Base-by-base conservation (phyloP, 2,329 filamentous ascomycete genomes). In the Aspergillus intermedius region DNA sequence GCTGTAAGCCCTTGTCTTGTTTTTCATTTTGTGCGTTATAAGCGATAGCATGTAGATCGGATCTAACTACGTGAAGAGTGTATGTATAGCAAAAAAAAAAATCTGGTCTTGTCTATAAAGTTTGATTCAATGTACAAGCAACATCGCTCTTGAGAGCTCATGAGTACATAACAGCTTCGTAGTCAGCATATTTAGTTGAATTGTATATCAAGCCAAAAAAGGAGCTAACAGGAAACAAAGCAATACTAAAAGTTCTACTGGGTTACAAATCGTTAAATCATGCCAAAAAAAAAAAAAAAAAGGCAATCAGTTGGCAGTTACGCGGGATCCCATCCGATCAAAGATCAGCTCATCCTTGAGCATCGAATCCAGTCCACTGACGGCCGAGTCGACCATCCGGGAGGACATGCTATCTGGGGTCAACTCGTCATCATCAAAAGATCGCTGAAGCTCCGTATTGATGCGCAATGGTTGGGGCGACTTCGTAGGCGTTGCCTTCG, bases 371-470 rank as follows among this genome's bases (percentile, higher is more conserved):
- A 71, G 53, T 15, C 70, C 71, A n/a, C 60, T 62, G 43, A 75
- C 66, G 1, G 69, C 71, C 12, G 72, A 74, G 51, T 74, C 72
- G 5, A 72, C 60, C 54, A 75, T 61, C 22, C 72, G 68, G 21
- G 72, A 74, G 5, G 71, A 73, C 72, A 74, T 75, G 55, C 72
- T 74, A 50, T 75, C 73, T 0, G 72, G 72, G 4, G 72, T 74
- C 44, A 74, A 54, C 54, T 75, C 73, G 21, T 73, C 68, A 1
- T 73, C 72, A 13, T 69, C 65, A 45, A 67, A 54, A 1, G 62
- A 49, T 21, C 57, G 60, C 25, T 62, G 62, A 21, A 70, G 59
- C 48, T 72, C 67, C 0, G 72, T 75, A 50, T 75, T 71, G 52
- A 75, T 73, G 40, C 67, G 69, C 37, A 75, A 58, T 43, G 73